These are phyloP conservation scores for Aspergillus neotritici DNA, from an alignment of 2,329 filamentous ascomycete species.

Conservation along the genomic window DNA sequence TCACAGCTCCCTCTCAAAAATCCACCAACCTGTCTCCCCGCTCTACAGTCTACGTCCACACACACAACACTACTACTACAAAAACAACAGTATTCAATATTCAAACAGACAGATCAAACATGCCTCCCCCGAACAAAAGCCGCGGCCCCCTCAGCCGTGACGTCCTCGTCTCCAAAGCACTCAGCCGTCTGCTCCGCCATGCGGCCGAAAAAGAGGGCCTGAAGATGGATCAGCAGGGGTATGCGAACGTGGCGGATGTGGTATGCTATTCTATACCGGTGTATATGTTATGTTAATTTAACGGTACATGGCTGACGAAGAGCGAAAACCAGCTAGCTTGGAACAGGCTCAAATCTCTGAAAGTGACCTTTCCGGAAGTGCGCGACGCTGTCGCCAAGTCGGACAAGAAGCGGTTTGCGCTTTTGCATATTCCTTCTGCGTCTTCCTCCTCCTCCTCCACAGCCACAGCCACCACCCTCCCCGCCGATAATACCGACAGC, in stretches of 20 bases:
- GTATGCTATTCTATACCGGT: constrained; percentile 34
- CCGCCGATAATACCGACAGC: background rate
- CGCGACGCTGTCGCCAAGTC: constrained; percentile 63
- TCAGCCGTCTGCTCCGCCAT: constrained; percentile 52
- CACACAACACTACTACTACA: no score
- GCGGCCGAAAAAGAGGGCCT: constrained; percentile 57
- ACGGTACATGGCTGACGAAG: background rate
- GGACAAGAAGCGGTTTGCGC: constrained; percentile 84
- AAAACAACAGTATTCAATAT: no score
- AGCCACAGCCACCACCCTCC: constrained; percentile 10
- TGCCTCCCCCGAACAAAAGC: constrained; percentile 5
- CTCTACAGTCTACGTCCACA: no score
- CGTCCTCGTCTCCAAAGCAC: constrained; percentile 37
- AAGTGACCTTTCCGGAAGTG: constrained; percentile 71
- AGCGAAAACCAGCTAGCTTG: constrained; percentile 47
- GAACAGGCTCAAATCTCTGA: constrained; percentile 59
- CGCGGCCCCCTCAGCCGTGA: constrained; percentile 22
- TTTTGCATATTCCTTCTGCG: constrained; percentile 53
- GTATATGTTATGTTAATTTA: background rate
- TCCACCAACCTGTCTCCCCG: no score
- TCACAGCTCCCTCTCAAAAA: no score
- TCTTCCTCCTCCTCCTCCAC: constrained; percentile 7
- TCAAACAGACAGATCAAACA: background rate
- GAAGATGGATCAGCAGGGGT: constrained; percentile 54
- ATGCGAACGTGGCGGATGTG: constrained; percentile 55